Base-by-base conservation (phyloP, 208 protist genomes). In the Porcisia deanei region DNA sequence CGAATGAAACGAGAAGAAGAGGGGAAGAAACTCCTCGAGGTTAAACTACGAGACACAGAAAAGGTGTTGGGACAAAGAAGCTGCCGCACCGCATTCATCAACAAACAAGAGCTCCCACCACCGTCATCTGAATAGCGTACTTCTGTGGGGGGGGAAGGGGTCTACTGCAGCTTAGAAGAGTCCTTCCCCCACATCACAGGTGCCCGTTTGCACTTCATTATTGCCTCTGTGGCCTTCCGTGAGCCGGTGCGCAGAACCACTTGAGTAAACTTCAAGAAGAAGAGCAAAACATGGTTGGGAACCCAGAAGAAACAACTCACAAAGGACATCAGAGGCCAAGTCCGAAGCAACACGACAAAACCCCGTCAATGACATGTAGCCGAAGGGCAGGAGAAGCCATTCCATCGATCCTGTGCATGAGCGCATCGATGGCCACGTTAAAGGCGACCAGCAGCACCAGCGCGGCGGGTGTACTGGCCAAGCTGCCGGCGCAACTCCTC, bases 401-500 rank as follows among this genome's bases (percentile, higher is more conserved):
- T 34, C 63, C 3, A 37, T 18, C 20, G 63, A 67, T 16, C 41
- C 14, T 8, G 63, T 52, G 22, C 63, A 14, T 52, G 37, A 65
- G 47, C 41, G 63, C 63, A 57, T 49, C 16, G 25, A 12, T 43
- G 22, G 41, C 2, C 25, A 20, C 5, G 54, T 73, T n/a, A 72
- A 30, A 37, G 64, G 18, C 76, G 66, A 57, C 57, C 60, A 74
- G 69, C 82, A 43, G 80, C 76, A 49, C 86, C 77, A 41, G 81
- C 64, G 69, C 90, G 92, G 20, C 82, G 87, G 73, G 80, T 81
- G 78, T 95, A 91, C 76, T 90, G 80, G 22, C 66, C 80, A 49
- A 98, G 91, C 83, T 94, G 87, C 37, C 86, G 91, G 45, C 91
- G 85, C 76, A 98, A 82, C 47, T 75, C 75, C 61, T 94, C 91